Conservation (phyloP, 2,329 filamentous ascomycete species). For the Penicillium paneum region DNA sequence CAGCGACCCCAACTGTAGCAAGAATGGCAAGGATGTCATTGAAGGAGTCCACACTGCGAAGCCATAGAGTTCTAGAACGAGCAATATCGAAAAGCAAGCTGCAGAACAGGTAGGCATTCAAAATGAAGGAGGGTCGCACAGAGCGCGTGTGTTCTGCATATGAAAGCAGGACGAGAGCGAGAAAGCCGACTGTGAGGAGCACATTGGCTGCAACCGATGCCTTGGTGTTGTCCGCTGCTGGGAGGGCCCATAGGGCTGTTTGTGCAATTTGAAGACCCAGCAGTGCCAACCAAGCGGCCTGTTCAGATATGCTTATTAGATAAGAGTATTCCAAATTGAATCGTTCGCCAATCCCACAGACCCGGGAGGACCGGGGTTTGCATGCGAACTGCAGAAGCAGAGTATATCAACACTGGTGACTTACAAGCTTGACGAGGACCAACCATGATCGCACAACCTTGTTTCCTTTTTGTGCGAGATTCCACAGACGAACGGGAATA, state of each 20-base stretch:
- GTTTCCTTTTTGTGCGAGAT: conserved; percentile 34
- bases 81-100: conserved; percentile 48
- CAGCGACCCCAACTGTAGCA: conserved; percentile 41
- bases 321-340: background rate
- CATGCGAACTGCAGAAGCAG: background rate
- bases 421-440: conserved; percentile 36
- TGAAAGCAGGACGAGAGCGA: conserved; percentile 42
- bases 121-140: conserved; percentile 47
- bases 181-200: conserved; percentile 27
- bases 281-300: conserved; percentile 34
- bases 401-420: conserved; percentile 14
- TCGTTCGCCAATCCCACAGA: background rate
- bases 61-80: conserved; percentile 46
- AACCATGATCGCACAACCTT: conserved; percentile 36
- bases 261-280: conserved; percentile 38
- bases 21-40: conserved; percentile 42
- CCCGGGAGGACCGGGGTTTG: background rate
- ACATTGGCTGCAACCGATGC: conserved; percentile 37
- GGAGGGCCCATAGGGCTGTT: conserved; percentile 37
- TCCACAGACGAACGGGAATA: conserved; percentile 34
- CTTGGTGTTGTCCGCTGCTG: conserved; percentile 30
- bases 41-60: conserved; percentile 28
- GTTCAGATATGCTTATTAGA: conserved; percentile 5
- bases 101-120: conserved; percentile 48
- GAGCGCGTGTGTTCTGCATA: conserved; percentile 48